Percentiles rank a stretch among this genome's conserved stretches.
These are phyloP conservation scores for Phytophthora sp. DNA, from an alignment of 352 stramenopile species.

Conservation along the genomic window DNA sequence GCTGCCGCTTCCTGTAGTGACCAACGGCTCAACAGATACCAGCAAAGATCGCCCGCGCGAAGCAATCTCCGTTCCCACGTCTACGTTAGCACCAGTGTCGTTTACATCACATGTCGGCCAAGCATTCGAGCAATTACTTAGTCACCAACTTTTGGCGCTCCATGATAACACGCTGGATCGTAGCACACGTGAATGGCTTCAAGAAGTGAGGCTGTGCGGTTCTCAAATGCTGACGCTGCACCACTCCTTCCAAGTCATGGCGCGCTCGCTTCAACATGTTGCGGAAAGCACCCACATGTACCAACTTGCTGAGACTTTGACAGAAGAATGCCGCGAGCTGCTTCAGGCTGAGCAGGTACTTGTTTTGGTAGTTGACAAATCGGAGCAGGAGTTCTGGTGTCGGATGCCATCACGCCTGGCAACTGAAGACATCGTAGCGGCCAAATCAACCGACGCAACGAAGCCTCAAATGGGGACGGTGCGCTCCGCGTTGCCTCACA, in stretches of 20 bases:
- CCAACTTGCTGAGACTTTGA: constrained; percentile 58
- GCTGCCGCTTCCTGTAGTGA: constrained; percentile 28
- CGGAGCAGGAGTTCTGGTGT: constrained; percentile 83
- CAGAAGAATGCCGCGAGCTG: constrained; percentile 51
- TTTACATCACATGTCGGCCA: constrained; percentile 63
- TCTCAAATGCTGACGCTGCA: constrained; percentile 65
- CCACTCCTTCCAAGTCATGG: constrained; percentile 64
- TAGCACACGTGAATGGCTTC: constrained; percentile 68
- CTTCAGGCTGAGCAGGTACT: constrained; percentile 67
- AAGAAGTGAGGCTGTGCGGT: constrained; percentile 57
- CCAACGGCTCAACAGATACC: neutral
- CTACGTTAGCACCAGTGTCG: constrained; percentile 5
- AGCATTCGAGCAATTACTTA: constrained; percentile 64
- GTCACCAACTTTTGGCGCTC: constrained; percentile 55
- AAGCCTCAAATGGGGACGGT: constrained; percentile 41
- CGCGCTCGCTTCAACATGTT: constrained; percentile 55
- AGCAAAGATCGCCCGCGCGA: constrained; percentile 3
- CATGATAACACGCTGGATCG: constrained; percentile 57
- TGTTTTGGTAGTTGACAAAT: constrained; percentile 72
- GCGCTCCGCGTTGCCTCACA: constrained; percentile 47
- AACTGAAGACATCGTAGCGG: constrained; percentile 1
- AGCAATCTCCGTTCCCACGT: neutral
- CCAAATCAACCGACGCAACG: constrained; percentile 15
- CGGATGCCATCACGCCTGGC: constrained; percentile 39
- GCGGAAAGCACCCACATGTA: constrained; percentile 66